A percentile compares a stretch with the other conserved stretches of the same genome.
These are phyloP conservation scores for Coemansia javaensis DNA, from an alignment of 192 early-diverging fungal species.

Conservation along the genomic window DNA sequence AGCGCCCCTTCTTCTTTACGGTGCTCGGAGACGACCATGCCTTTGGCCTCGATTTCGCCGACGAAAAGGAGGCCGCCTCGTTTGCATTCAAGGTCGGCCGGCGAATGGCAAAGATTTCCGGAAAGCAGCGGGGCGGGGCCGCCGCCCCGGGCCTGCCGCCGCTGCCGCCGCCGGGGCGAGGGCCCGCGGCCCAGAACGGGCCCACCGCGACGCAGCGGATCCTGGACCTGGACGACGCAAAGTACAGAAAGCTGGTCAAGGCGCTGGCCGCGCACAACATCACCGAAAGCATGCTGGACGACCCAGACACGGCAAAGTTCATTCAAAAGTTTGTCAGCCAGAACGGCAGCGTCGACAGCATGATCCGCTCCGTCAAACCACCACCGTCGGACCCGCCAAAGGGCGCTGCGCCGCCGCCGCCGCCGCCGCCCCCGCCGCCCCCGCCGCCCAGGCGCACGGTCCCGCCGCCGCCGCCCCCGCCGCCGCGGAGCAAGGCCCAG, in stretches of 20 bases:
- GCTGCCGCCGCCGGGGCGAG: slow-evolving; percentile 1
- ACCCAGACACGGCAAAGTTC: slow-evolving; percentile 62
- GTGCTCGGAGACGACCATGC: slow-evolving; percentile 64
- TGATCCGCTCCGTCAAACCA: slow-evolving; percentile 39
- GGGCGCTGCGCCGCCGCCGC: slow-evolving; percentile 24
- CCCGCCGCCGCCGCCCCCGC: slow-evolving; percentile 24
- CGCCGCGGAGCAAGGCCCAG: slow-evolving; percentile 12
- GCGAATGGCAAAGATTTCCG: slow-evolving; percentile 11
- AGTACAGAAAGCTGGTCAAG: slow-evolving; percentile 68
- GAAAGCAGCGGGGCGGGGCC: slow-evolving; percentile 17
- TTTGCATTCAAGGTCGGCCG: slow-evolving; percentile 61
- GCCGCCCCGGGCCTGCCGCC: slow-evolving; percentile 3
- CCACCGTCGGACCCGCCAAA: slow-evolving; percentile 12
- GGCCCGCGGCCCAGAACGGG: slow-evolving; percentile 4
- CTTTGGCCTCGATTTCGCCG: slow-evolving; percentile 68
- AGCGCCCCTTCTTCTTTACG: slow-evolving; percentile 64
- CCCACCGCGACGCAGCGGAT: slow-evolving; percentile 61
- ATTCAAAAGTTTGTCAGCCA: slow-evolving; percentile 65
- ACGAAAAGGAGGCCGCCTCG: slow-evolving; percentile 59
- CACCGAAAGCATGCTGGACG: slow-evolving; percentile 57
- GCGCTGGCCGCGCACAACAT: slow-evolving; percentile 64
- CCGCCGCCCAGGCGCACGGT: slow-evolving; percentile 16
- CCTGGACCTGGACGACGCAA: slow-evolving; percentile 63
- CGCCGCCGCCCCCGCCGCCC: slow-evolving; percentile 20
- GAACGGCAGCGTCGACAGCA: slow-evolving; percentile 56